A percentile compares a stretch with the other conserved stretches of the same genome.
phyloP scores from a whole-genome alignment of 495 filamentous ascomycete species.

The Xylaria curta region DNA sequence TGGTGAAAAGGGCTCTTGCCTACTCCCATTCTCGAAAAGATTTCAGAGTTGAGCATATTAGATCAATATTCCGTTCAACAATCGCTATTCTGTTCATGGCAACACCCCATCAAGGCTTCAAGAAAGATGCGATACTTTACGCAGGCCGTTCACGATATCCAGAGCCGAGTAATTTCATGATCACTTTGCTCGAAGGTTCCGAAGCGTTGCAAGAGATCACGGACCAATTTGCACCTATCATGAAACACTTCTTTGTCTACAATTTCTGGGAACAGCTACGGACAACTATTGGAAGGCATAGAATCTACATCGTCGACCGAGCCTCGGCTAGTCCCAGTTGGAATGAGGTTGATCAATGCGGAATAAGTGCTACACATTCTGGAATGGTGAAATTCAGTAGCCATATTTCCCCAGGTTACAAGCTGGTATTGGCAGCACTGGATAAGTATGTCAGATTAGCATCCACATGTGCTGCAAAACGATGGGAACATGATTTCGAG shows the following conservation, averaged over 20 bases:
- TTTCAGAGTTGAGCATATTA: conserved; percentile 20
- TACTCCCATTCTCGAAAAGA: conserved; percentile 11
- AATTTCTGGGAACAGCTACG: conserved; percentile 18
- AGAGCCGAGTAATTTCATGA: conserved; percentile 13
- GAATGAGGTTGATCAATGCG: conserved; percentile 19
- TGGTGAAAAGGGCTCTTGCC: conserved; percentile 16
- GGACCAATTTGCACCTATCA: conserved; percentile 14
- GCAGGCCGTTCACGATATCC: conserved; percentile 1
- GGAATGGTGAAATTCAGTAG: conserved; percentile 14
- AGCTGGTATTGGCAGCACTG: conserved; percentile 10
- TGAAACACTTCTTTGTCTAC: conserved; percentile 20
- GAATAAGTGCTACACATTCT: conserved; percentile 12
- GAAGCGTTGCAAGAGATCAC: conserved; percentile 19
- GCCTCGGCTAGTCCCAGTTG: conserved; percentile 12
- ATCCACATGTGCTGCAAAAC: not conserved
- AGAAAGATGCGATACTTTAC: conserved; percentile 9
- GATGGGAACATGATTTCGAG: conserved; percentile 21
- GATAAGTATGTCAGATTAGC: conserved; percentile 21
- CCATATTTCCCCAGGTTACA: conserved; percentile 12
- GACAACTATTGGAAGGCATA: not conserved
- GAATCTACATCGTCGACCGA: conserved; percentile 12
- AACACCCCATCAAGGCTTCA: conserved; percentile 15
- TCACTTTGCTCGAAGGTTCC: conserved; percentile 14
- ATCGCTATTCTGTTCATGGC: conserved; percentile 16
- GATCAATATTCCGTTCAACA: conserved; percentile 15